Percentiles rank a stretch among this genome's conserved stretches.
These are phyloP conservation scores for Hanseniaspora vineae DNA, from an alignment of 805 yeast species.

Conservation along the genomic window DNA sequence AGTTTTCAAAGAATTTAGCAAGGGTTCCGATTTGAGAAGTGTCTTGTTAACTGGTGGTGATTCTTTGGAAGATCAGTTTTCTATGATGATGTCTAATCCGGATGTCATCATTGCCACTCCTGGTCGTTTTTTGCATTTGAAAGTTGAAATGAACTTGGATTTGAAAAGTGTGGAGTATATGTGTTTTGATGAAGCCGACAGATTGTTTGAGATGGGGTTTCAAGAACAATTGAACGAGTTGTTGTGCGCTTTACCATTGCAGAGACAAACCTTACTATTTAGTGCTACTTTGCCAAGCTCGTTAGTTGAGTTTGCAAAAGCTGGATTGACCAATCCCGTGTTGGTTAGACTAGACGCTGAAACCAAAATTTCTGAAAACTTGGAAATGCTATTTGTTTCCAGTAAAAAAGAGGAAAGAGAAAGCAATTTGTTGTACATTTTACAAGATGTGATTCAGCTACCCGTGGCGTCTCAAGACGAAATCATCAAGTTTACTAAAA, in stretches of 20 bases:
- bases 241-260: conserved; percentile 66
- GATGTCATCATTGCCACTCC: conserved; percentile 95
- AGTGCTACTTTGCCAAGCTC: conserved; percentile 92
- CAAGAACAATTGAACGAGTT: conserved; percentile 87
- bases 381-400: conserved; percentile 80
- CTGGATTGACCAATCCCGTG: conserved; percentile 87
- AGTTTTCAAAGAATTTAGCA: conserved; percentile 78
- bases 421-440: conserved; percentile 62
- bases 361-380: conserved; percentile 73
- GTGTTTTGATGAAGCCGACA: conserved; percentile 95
- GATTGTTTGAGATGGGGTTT: conserved; percentile 93
- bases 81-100: conserved; percentile 86
- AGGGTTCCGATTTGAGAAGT: conserved; percentile 71
- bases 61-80: conserved; percentile 91
- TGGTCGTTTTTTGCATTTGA: conserved; percentile 90
- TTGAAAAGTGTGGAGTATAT: conserved; percentile 75
- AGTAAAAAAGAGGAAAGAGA: conserved; percentile 80
- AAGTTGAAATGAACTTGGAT: conserved; percentile 88
- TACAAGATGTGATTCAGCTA: conserved; percentile 74
- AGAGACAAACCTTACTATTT: conserved; percentile 78
- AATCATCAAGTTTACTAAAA: conserved; percentile 27
- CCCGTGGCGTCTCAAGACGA: conserved; percentile 71
- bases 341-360: conserved; percentile 90
- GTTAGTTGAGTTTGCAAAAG: conserved; percentile 92
- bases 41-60: conserved; percentile 93